Conservation (phyloP, 176 grass and related monocot genomes). For the Musa troglodytarum region DNA sequence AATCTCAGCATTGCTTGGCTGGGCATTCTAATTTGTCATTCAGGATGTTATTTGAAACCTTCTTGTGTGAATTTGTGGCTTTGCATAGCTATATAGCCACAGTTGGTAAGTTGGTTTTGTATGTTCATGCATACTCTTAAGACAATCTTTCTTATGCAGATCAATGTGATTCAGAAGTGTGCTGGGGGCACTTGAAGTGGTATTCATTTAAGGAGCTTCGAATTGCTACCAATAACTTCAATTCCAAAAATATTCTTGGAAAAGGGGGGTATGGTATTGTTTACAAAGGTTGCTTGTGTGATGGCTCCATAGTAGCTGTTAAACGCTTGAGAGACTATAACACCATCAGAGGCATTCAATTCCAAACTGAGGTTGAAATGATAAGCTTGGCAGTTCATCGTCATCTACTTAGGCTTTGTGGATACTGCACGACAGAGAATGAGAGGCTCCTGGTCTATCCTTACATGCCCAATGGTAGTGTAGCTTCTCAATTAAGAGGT, state of each 20-base stretch:
- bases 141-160: conserved; percentile 29
- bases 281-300: conserved; percentile 49
- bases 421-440: conserved; percentile 49
- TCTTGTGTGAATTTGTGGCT: too few relatives aligned
- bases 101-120: neutral
- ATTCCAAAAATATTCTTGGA: conserved; percentile 59
- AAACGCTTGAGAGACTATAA: conserved; percentile 51
- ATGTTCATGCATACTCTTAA: neutral
- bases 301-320: conserved; percentile 45
- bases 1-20: neutral
- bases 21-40: too few relatives aligned
- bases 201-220: conserved; percentile 57
- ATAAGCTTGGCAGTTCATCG: conserved; percentile 72
- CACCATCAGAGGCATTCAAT: conserved; percentile 48
- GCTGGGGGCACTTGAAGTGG: conserved; percentile 55
- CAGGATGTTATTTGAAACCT: too few relatives aligned
- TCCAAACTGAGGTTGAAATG: conserved; percentile 78
- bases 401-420: conserved; percentile 63
- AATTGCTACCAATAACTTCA: conserved; percentile 66
- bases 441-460: conserved; percentile 79
- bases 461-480: conserved; percentile 74
- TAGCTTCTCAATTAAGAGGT: conserved; percentile 88
- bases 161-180: conserved; percentile 26
- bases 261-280: conserved; percentile 78
- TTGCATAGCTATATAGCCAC: too few relatives aligned